Conservation (phyloP, 495 filamentous ascomycete species). For the Evansstolkia leycettana region DNA sequence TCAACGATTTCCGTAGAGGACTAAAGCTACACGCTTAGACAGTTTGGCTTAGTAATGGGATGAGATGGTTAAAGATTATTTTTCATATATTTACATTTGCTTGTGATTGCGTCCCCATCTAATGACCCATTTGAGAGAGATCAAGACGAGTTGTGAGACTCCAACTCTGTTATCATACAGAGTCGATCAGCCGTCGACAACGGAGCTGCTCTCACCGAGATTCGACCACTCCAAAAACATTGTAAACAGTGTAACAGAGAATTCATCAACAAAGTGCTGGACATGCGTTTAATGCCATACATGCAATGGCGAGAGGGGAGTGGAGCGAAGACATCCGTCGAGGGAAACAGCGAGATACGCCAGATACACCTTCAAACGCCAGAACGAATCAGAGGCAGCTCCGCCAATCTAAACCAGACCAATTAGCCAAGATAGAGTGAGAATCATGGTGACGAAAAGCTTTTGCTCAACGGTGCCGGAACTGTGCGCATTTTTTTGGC, state of each 20-base stretch:
- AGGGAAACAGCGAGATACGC: constrained; percentile 16
- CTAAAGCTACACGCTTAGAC: too few relatives aligned
- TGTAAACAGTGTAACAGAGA: not conserved
- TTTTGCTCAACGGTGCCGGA: not conserved
- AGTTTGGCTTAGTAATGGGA: too few relatives aligned
- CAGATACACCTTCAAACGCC: constrained; percentile 16
- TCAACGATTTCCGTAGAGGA: not conserved
- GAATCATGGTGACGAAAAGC: too few relatives aligned
- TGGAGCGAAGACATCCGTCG: constrained; percentile 13
- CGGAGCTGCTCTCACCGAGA: not conserved
- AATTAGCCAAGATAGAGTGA: constrained; percentile 5
- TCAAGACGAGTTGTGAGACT: not conserved
- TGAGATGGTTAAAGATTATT: too few relatives aligned
- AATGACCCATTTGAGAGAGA: not conserved
- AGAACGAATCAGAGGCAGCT: not conserved
- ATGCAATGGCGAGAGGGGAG: constrained; percentile 23
- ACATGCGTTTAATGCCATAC: constrained; percentile 18
- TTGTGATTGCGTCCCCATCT: too few relatives aligned
- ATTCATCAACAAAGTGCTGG: constrained; percentile 9
- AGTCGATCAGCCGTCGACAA: not conserved
- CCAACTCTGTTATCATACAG: not conserved
- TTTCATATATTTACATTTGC: too few relatives aligned
- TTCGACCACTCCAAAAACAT: not conserved
- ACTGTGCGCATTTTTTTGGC: not conserved
- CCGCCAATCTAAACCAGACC: not conserved